phyloP scores from a whole-genome alignment of 1,284 basidiomycete species.

The Heterobasidion parviporum region DNA sequence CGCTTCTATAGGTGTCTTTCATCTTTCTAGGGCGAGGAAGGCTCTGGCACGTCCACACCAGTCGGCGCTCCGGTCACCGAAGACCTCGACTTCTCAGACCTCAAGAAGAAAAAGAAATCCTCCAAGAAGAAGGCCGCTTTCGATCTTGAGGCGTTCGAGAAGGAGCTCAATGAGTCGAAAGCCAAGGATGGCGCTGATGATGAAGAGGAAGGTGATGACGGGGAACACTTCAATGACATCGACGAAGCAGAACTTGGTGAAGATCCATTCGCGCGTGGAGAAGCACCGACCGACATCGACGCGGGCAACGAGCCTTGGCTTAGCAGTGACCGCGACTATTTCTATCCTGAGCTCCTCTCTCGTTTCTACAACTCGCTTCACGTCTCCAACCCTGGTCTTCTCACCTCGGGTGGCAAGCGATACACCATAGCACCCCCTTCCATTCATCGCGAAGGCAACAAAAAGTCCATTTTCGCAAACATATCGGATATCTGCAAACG shows the following conservation, averaged over 20 bases:
- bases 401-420: conserved; percentile 78
- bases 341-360: conserved; percentile 90
- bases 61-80: conserved; percentile 38
- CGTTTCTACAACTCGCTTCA: conserved; percentile 92
- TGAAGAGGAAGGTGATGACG: conserved; percentile 43
- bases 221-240: conserved; percentile 55
- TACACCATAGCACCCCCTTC: conserved; percentile 98
- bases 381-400: conserved; percentile 90
- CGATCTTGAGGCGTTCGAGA: conserved; percentile 83
- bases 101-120: conserved; percentile 82
- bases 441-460: conserved; percentile 91
- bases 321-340: conserved; percentile 89
- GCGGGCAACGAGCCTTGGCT: conserved; percentile 82
- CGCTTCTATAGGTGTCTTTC: neutral
- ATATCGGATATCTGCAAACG: conserved; percentile 96
- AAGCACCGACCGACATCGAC: conserved; percentile 48
- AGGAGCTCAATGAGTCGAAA: conserved; percentile 70
- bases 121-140: conserved; percentile 70
- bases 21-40: conserved; percentile 44
- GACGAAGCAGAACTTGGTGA: conserved; percentile 81
- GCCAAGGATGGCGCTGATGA: conserved; percentile 46
- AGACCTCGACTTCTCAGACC: conserved; percentile 75
- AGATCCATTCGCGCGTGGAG: conserved; percentile 70
- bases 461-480: conserved; percentile 96
- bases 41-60: conserved; percentile 58